Percentiles rank a stretch among this genome's conserved stretches.
Conservation (phyloP, 805 yeast species). For the Lipomyces oligophaga region DNA sequence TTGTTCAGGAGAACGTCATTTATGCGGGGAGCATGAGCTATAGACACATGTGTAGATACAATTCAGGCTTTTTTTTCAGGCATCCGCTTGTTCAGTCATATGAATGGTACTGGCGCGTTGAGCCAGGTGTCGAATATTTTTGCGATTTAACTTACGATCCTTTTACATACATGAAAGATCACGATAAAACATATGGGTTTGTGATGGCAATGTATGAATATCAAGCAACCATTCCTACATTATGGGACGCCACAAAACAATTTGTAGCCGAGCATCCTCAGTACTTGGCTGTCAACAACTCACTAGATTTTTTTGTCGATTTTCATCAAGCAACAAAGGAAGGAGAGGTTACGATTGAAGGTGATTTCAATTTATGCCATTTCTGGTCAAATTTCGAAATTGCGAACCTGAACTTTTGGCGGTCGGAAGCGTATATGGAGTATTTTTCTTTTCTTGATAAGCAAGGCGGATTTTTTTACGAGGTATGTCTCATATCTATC, state of each 20-base stretch:
- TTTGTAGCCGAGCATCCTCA: conserved; percentile 58
- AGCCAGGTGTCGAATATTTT: conserved; percentile 82
- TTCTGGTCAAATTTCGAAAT: conserved; percentile 87
- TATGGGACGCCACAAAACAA: conserved; percentile 72
- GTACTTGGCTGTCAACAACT: conserved; percentile 59
- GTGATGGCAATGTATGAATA: conserved; percentile 81
- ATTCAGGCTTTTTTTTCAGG: conserved; percentile 84
- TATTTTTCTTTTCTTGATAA: conserved; percentile 66
- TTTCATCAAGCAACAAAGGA: conserved; percentile 44
- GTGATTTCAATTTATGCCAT: conserved; percentile 76
- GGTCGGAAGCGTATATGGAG: conserved; percentile 61
- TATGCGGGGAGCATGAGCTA: conserved; percentile 66
- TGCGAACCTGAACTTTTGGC: conserved; percentile 69
- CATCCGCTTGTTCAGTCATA: conserved; percentile 67
- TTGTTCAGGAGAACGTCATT: conserved; percentile 47
- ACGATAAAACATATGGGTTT: conserved; percentile 79
- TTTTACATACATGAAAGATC: conserved; percentile 70
- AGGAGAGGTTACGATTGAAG: conserved; percentile 49
- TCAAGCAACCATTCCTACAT: conserved; percentile 75
- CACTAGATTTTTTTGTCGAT: conserved; percentile 55
- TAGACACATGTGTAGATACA: conserved; percentile 93
- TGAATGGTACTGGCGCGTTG: conserved; percentile 93
- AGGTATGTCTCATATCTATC: conserved; percentile 39
- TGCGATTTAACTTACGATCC: conserved; percentile 77
- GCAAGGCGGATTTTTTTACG: conserved; percentile 80